Base-by-base conservation (phyloP, 495 filamentous ascomycete genomes). In the Penicillium pancosmium region DNA sequence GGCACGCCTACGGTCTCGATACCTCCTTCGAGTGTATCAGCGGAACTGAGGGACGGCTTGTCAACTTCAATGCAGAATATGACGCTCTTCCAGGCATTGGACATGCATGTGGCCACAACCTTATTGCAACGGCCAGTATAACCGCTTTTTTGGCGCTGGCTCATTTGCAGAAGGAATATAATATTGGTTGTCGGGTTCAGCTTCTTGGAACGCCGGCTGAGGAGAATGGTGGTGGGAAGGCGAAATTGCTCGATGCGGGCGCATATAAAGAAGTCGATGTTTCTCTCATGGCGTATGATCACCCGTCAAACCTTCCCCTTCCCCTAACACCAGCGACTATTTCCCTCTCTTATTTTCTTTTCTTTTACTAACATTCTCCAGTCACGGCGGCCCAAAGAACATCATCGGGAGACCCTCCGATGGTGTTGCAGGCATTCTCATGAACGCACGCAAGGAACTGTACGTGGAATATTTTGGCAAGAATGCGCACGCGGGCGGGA, bases 71-170 rank as follows among this genome's bases (percentile, higher is more conserved):
- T 12, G 61, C 61, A 4, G 57, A 60, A 36, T 64, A 64, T n/a
- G 62, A 64, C 25, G 62, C 62, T 23, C 46, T 64, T 4, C 62
- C 62, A 3, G 57, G 41, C 4, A 54, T 57, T 13, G 54, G 54
- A 18, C 62, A 64, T 57, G 62, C 62, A 10, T 64, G 62, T 40
- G 62, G 62, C 15, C 62, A 64, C 21, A 64, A 64, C 31, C 62
- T 60, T 31, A 60, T 64, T 15, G 62, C 62, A 6, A 60, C 50
- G 7, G 46, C 41, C 10, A 48, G 41, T 21, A 60, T 63, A 11
- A 57, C 56, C 8, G 61, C 61, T 5, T 59, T 59, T 16, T 18
- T 63, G 9, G 52, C 43, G 6, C 12, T 53, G 3, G 41, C 52
- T 8, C 38, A 47, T 31, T 12, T 56, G 8, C 27, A 55, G 11